phyloP scores from a whole-genome alignment of 768 basidiomycete species.

The Arthromyces matolae region DNA sequence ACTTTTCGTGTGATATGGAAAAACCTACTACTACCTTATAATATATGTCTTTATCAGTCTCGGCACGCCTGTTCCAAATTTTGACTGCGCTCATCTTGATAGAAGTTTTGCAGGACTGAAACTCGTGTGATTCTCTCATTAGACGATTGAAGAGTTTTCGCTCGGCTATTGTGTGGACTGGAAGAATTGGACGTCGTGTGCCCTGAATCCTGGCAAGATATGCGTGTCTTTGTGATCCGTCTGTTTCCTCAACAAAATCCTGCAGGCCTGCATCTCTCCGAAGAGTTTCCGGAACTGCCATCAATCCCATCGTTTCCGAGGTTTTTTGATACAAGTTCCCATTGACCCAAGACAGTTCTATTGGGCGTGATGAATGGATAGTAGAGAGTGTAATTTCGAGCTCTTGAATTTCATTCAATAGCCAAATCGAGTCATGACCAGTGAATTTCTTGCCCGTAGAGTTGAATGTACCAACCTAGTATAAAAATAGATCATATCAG shows the following conservation, averaged over 20 bases:
- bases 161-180: not conserved
- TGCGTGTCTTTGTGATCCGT: not conserved
- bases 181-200: not conserved
- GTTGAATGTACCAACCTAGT: constrained; percentile 27
- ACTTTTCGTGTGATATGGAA: too few relatives aligned
- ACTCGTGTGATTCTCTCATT: not conserved
- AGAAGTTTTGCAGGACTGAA: not conserved
- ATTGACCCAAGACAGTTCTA: too few relatives aligned
- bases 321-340: not conserved
- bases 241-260: not conserved
- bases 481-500: too few relatives aligned
- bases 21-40: too few relatives aligned
- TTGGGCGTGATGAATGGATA: too few relatives aligned
- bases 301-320: not conserved
- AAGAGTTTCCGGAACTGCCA: not conserved
- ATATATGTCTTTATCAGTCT: too few relatives aligned
- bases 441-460: constrained; percentile 18
- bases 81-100: not conserved
- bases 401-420: too few relatives aligned
- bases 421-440: constrained; percentile 22
- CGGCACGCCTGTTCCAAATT: too few relatives aligned
- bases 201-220: not conserved
- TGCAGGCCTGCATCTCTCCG: not conserved
- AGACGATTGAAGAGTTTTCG: not conserved
- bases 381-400: too few relatives aligned